phyloP scores from a whole-genome alignment of 2,329 filamentous ascomycete genomes.

The Fusarium robinianum region DNA sequence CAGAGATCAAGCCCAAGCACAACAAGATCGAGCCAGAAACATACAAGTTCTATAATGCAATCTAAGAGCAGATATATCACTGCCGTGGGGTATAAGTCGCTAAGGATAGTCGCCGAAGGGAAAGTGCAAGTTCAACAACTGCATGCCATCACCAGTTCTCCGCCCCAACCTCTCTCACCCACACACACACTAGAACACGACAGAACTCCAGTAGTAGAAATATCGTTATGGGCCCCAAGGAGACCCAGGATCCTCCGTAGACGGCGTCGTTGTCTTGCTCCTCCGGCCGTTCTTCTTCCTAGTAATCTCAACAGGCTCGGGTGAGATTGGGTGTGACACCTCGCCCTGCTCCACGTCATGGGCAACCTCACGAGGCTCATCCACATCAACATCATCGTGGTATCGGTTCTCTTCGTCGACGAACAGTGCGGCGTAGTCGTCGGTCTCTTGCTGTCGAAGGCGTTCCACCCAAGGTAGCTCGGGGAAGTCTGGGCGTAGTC shows the following conservation, averaged over 20 bases:
- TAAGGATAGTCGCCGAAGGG: conserved; percentile 10
- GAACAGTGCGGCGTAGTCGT: conserved; percentile 27
- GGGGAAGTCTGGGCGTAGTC: conserved; percentile 45
- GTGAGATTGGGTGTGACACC: conserved; percentile 13
- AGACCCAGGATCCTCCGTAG: conserved; percentile 24
- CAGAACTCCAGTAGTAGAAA: not conserved
- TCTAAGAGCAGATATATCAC: too few species aligned
- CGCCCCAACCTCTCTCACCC: not conserved
- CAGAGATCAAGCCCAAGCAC: too few species aligned
- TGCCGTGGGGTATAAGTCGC: conserved; percentile 17
- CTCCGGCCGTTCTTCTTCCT: conserved; percentile 33
- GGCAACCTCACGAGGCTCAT: conserved; percentile 2
- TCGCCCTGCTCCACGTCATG: conserved; percentile 12
- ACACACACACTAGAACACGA: not conserved
- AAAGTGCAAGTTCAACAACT: conserved; percentile 6
- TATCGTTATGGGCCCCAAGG: conserved; percentile 24
- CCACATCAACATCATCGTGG: conserved; percentile 35
- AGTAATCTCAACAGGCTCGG: conserved; percentile 30
- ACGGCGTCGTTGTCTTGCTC: conserved; percentile 28
- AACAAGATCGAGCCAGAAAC: too few species aligned
- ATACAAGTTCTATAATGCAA: too few species aligned
- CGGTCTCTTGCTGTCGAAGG: conserved; percentile 22
- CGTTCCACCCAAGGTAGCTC: conserved; percentile 42
- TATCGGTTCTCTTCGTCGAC: conserved; percentile 35
- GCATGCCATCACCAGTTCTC: not conserved